These are phyloP conservation scores for Lipomyces sp. DNA, from an alignment of 805 yeast species.

Conservation along the genomic window DNA sequence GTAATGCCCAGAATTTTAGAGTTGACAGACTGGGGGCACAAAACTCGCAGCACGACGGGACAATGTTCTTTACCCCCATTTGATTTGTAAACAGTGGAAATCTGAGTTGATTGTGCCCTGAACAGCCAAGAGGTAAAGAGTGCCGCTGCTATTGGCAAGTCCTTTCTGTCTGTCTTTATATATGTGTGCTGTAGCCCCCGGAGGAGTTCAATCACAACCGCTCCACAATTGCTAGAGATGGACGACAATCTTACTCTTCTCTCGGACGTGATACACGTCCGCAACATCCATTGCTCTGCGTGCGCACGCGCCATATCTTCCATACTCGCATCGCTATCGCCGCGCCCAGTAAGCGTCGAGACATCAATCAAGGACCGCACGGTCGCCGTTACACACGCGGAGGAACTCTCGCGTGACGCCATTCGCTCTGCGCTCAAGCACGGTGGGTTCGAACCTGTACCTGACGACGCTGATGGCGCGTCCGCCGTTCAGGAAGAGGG, in stretches of 20 bases:
- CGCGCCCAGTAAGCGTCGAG: conserved; percentile 18
- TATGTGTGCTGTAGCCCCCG: no score
- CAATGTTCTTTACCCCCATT: no score
- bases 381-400: conserved; percentile 27
- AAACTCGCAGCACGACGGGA: background rate
- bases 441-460: conserved; percentile 30
- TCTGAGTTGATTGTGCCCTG: no score
- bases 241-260: conserved; percentile 15
- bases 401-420: conserved; percentile 17
- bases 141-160: background rate
- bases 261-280: conserved; percentile 23
- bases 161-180: background rate
- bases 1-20: no score
- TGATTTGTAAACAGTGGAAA: no score
- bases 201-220: no score
- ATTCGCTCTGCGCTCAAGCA: conserved; percentile 28
- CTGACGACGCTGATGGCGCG: background rate
- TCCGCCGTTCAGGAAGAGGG: conserved; percentile 1
- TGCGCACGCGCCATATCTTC: conserved; percentile 26
- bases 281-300: conserved; percentile 30
- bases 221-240: conserved; percentile 9
- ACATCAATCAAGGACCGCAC: conserved; percentile 22
- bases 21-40: conserved; percentile 2
- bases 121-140: no score
- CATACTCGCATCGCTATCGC: conserved; percentile 25